Evolutionary conservation across 257 asterid species (phyloP), one percentile per base, ranked within the genome.

Genomic region (Phtheirospermum japonicum): DNA sequence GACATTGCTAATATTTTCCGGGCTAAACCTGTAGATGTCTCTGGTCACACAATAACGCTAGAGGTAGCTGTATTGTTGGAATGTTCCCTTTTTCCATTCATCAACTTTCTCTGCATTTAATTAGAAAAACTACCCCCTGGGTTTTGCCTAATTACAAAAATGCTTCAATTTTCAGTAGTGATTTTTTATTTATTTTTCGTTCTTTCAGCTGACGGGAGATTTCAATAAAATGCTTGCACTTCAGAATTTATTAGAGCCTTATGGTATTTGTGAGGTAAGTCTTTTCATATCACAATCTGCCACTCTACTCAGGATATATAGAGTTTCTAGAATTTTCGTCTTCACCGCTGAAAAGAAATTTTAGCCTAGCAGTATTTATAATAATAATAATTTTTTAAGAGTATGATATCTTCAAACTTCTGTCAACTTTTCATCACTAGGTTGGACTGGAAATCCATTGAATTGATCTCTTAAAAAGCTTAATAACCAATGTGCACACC

Each of bases 231-330:
- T 90, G 92, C 73, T 85, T 56, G 97, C 97, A 5, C 82, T 90
- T 55, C 96, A 87, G 70, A 77, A 69, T 30, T 65, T 87, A 57
- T 75, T 90, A 82, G 97, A 85, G 71, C 88, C 90, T 57, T 90
- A 73, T 52, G 97, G 97, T 51, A 80, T 90, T 72, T 87, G 97
- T 73, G 97, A 90, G 97, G 97, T 90, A 39, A 49, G 90, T 76
- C 61, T 53, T 66, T 61, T 60, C n/a, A n/a, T n/a, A n/a, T n/a
- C n/a, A n/a, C n/a, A n/a, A n/a, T n/a, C n/a, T n/a, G n/a, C n/a
- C n/a, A n/a, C n/a, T n/a, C n/a, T n/a, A n/a, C n/a, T n/a, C n/a
- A n/a, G n/a, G n/a, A n/a, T n/a, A n/a, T n/a, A n/a, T n/a, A n/a
- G n/a, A n/a, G n/a, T n/a, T n/a, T n/a, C n/a, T n/a, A n/a, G n/a